These are phyloP conservation scores for Candida awuae DNA, from an alignment of 805 yeast species.

Conservation along the genomic window DNA sequence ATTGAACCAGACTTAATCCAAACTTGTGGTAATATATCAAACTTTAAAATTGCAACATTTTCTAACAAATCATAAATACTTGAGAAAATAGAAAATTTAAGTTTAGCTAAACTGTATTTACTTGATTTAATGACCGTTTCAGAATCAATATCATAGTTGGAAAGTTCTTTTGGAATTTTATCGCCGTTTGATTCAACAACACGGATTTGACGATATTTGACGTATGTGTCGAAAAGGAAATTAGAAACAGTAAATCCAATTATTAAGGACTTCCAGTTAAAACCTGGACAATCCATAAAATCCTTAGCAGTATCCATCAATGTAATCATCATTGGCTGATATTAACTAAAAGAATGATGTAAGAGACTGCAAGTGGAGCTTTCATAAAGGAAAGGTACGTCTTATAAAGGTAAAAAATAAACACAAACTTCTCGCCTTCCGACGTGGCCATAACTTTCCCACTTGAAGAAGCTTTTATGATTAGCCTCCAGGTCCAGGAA, in stretches of 20 bases:
- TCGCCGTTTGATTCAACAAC: constrained; percentile 41
- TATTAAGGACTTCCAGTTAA: constrained; percentile 75
- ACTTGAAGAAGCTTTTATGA: too few relatives aligned
- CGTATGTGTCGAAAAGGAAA: constrained; percentile 64
- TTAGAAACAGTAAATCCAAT: constrained; percentile 69
- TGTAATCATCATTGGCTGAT: constrained; percentile 16
- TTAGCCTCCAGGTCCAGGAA: background rate
- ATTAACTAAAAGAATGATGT: background rate
- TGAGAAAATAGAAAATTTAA: constrained; percentile 54
- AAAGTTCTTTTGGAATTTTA: constrained; percentile 60
- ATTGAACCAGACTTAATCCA: constrained; percentile 35
- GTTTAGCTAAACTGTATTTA: constrained; percentile 71
- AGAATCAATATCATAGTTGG: constrained; percentile 44
- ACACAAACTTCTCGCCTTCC: too few relatives aligned
- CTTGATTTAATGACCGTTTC: constrained; percentile 73
- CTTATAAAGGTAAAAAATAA: too few relatives aligned
- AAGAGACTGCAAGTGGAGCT: too few relatives aligned
- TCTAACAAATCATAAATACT: constrained; percentile 44
- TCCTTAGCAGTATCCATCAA: constrained; percentile 35
- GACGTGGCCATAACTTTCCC: too few relatives aligned
- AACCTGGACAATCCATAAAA: constrained; percentile 54
- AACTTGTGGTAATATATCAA: constrained; percentile 54
- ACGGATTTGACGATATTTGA: constrained; percentile 67
- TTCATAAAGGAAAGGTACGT: too few relatives aligned
- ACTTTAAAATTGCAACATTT: constrained; percentile 50